phyloP scores from a whole-genome alignment of 495 filamentous ascomycete species.

The Penicillium nucicola region DNA sequence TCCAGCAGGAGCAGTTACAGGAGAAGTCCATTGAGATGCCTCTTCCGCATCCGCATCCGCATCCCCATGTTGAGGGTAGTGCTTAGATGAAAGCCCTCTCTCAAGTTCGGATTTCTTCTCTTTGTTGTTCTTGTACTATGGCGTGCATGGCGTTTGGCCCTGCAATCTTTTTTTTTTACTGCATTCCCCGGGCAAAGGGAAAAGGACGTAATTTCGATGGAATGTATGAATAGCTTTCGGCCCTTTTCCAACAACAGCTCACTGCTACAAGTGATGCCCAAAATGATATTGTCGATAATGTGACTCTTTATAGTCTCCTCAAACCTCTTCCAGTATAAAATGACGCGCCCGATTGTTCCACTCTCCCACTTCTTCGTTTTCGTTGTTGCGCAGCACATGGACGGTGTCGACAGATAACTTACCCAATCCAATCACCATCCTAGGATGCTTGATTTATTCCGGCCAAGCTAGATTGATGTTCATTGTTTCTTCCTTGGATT shows the following conservation, averaged over 20 bases:
- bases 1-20: conserved; percentile 21
- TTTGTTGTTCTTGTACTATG: conserved; percentile 2
- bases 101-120: not conserved
- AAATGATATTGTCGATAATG: conserved; percentile 15
- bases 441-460: too few relatives aligned
- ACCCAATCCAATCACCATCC: too few relatives aligned
- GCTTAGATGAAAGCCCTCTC: not conserved
- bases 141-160: conserved; percentile 9
- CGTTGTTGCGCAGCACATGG: too few relatives aligned
- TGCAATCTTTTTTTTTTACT: conserved; percentile 4
- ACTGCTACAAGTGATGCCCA: not conserved
- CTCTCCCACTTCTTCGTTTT: too few relatives aligned
- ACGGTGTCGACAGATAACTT: too few relatives aligned
- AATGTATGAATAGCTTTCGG: conserved; percentile 23
- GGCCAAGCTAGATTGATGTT: too few relatives aligned
- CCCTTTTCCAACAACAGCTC: not conserved
- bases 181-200: not conserved
- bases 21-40: conserved; percentile 12
- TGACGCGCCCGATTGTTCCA: too few relatives aligned
- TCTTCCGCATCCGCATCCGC: not conserved
- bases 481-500: too few relatives aligned
- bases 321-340: too few relatives aligned
- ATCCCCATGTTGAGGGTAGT: conserved; percentile 7
- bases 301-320: not conserved
- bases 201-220: conserved; percentile 2